Conservation (phyloP, 352 stramenopile genomes). For the Thalassiosira mediterranea region DNA sequence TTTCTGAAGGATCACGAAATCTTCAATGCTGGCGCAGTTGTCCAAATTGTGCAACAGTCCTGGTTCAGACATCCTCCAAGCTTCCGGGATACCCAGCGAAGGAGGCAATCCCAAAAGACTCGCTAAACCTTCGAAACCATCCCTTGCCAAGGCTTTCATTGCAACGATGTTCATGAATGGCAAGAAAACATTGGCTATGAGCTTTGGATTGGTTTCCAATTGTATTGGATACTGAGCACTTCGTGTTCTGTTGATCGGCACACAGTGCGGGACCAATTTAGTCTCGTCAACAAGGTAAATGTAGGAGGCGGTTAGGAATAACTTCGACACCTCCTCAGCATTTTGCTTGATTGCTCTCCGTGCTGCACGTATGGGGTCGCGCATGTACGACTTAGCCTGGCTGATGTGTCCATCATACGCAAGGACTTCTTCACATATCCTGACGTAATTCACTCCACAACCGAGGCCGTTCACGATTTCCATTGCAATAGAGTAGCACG, state of each 20-base stretch:
- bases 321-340: slow-evolving; percentile 15
- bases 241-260: neutral
- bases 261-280: slow-evolving; percentile 33
- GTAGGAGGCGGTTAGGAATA: slow-evolving; percentile 37
- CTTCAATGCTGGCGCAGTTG: slow-evolving; percentile 40
- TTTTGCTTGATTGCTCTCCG: slow-evolving; percentile 41
- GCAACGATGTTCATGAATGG: slow-evolving; percentile 58
- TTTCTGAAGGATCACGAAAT: slow-evolving; percentile 56
- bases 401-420: slow-evolving; percentile 33
- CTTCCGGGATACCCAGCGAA: slow-evolving; percentile 35
- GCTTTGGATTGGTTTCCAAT: slow-evolving; percentile 28
- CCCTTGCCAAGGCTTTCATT: slow-evolving; percentile 50
- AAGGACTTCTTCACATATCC: slow-evolving; percentile 50
- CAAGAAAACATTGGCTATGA: slow-evolving; percentile 46
- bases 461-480: slow-evolving; percentile 45
- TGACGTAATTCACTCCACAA: slow-evolving; percentile 34
- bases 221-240: slow-evolving; percentile 31
- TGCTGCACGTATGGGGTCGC: slow-evolving; percentile 49
- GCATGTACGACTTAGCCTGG: slow-evolving; percentile 53
- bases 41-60: slow-evolving; percentile 41
- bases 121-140: slow-evolving; percentile 34
- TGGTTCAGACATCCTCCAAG: slow-evolving; percentile 32
- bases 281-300: slow-evolving; percentile 59
- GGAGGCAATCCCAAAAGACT: slow-evolving; percentile 46
- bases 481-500: slow-evolving; percentile 28